Evolutionary conservation across 352 stramenopile species (phyloP), one percentile per base, ranked within the genome.

Genomic region (Pythium aristosporum): DNA sequence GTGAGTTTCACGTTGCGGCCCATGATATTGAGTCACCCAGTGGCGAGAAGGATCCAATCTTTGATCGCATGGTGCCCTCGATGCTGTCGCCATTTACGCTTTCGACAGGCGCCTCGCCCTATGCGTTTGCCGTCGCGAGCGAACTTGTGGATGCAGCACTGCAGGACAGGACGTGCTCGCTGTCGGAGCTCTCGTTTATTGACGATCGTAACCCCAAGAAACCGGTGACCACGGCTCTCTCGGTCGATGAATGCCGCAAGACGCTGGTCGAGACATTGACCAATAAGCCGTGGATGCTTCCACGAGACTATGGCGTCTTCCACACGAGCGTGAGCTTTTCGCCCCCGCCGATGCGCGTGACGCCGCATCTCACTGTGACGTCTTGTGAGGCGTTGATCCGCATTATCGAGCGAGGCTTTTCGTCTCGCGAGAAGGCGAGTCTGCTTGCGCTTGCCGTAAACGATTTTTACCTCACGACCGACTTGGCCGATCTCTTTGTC

Each of bases 21-120:
- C 80, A 86, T 54, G 79, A 85, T 21, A 49, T 82, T 3, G 71
- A 82, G 53, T 72, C 73, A 0, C 54, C 61, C 5, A 60, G 52
- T 5, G 62, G 63, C 0, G 72, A 77, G 28, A 72, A 68, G 20
- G 16, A 67, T 2, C 30, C 48, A 13, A 80, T 89, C 11, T 92
- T 92, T 32, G 82, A 92, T 36, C 64, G 70, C 2, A 71, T 68
- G 57, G 39, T 89, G 13, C 80, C 82, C 5, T 86, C 77, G 0
- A 61, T 75, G 48, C 73, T 77, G 34, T 92, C 82, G 12, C 82
- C 82, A 5, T 89, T 85, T 61, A 67, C 76, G 54, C 77, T 92
- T 12, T 46, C 62, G 39, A 61, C 89, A 3, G 72, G 74, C 1
- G 68, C 72, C 15, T 89, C 82, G 6, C 82, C 82, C 5, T 92